These are phyloP conservation scores for Exophiala spinifera DNA, from an alignment of 2,329 filamentous ascomycete genomes.

Conservation along the genomic window DNA sequence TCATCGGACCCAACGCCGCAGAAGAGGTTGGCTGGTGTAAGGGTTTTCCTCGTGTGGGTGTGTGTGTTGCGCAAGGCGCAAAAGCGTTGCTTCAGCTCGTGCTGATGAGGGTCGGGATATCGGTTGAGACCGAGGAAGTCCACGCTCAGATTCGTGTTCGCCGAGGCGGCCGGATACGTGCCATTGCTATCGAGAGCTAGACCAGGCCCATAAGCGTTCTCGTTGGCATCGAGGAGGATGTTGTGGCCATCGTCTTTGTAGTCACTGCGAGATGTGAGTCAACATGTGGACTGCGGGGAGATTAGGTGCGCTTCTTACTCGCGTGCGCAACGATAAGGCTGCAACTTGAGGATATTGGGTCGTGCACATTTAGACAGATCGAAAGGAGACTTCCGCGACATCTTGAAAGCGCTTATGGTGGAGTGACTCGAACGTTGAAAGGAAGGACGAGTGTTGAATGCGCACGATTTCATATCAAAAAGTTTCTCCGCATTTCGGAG, in stretches of 20 bases:
- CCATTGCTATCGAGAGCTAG: slow-evolving; percentile 53
- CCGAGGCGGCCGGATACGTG: slow-evolving; percentile 34
- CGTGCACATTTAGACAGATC: slow-evolving; percentile 71
- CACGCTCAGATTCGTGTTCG: slow-evolving; percentile 55
- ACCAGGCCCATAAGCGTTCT: slow-evolving; percentile 91
- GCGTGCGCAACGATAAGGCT: slow-evolving; percentile 77
- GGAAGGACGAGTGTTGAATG: neutral
- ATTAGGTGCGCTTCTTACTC: slow-evolving; percentile 56
- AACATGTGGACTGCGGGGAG: slow-evolving; percentile 22
- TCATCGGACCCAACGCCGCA: slow-evolving; percentile 96
- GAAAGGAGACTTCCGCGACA: slow-evolving; percentile 50
- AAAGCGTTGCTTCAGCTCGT: slow-evolving; percentile 77
- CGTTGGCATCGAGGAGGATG: slow-evolving; percentile 93
- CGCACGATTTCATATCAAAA: neutral
- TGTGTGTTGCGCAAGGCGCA: slow-evolving; percentile 85
- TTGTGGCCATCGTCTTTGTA: slow-evolving; percentile 98
- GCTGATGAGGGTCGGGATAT: slow-evolving; percentile 95
- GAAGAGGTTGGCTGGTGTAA: slow-evolving; percentile 82
- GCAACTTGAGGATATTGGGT: slow-evolving; percentile 70
- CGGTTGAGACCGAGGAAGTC: slow-evolving; percentile 82
- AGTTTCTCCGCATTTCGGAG: neutral
- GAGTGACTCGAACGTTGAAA: neutral
- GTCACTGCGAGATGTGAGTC: slow-evolving; percentile 61
- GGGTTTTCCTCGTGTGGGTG: slow-evolving; percentile 67
- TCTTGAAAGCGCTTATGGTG: slow-evolving; percentile 1